Evolutionary conservation across 805 yeast species (phyloP).

Genomic region (Vanderwaltozyma tropicalis): DNA sequence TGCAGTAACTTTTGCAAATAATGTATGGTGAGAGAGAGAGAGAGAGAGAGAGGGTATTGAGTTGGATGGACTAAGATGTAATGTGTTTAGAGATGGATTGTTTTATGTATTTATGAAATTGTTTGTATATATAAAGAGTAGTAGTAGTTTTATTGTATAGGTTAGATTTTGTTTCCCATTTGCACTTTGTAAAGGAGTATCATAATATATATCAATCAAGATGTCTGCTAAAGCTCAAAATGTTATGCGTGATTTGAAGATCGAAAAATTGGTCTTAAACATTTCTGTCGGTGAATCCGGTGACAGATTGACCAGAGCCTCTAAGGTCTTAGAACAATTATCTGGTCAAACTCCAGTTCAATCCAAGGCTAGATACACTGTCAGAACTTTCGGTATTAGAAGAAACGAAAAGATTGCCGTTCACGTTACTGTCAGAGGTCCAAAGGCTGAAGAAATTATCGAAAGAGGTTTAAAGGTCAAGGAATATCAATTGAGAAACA

Average conservation of each 20-base stretch:
- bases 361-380: conserved; percentile 99
- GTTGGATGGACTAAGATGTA: no score
- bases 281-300: conserved; percentile 99
- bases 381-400: conserved; percentile 99
- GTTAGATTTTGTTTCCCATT: not conserved
- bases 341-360: conserved; percentile 99
- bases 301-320: conserved; percentile 99
- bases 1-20: no score
- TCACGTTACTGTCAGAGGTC: conserved; percentile 99
- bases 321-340: conserved; percentile 98
- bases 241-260: conserved; percentile 97
- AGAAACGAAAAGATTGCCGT: conserved; percentile 99
- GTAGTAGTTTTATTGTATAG: not conserved
- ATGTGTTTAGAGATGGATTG: no score
- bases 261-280: conserved; percentile 98
- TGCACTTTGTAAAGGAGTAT: not conserved
- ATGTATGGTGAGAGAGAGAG: not conserved
- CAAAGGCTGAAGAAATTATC: conserved; percentile 98
- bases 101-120: no score
- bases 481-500: conserved; percentile 92
- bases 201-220: conserved; percentile 18
- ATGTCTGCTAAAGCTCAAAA: conserved; percentile 61
- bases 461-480: conserved; percentile 99
- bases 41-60: not conserved
- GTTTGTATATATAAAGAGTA: not conserved